Evolutionary conservation across 768 basidiomycete genomes (phyloP), one percentile per base, ranked within the genome.

Genomic region (Roridomyces roridus): DNA sequence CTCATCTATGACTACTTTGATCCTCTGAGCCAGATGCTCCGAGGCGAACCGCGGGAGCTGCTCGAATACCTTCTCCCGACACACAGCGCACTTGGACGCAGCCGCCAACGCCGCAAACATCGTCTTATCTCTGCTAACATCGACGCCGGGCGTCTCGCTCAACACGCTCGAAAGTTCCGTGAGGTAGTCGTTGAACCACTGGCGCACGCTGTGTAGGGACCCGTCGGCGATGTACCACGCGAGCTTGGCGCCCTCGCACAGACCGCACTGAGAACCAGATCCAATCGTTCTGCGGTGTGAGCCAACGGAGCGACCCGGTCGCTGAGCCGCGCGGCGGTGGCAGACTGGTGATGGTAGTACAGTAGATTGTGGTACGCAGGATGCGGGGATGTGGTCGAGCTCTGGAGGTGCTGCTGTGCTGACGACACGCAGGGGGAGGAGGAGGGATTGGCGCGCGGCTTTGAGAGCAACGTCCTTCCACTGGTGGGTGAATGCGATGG

Each of bases 151-250:
- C 8, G 49, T 50, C 37, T 42, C 1, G 20, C 4, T 20, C 26
- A 51, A 17, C 28, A 42, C 26, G 1, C 28, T 11, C 17, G 25
- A 37, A 23, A 51, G 14, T 7, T 12, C 14, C 7, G 12, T 28
- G 26, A 51, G 49, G 20, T 51, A 51, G 39, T 18, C 6, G 20
- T 11, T 51, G 20, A 51, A 51, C 39, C 49, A 51, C n/a, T 29
- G n/a, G 10, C 49, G 40, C 23, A 21, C 26, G 10, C 6, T 3
- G n/a, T 42, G 20, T 1, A 1, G 0, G 7, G 12, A n/a, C 6
- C 40, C 40, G 20, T 50, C 48, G 17, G 23, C 17, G 15, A 50
- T 36, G 28, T 28, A 40, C 48, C 48, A 50, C 12, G 11, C 14
- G 21, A 26, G 37, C 17, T n/a, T 5, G 7, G 24, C 40, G 10